Evolutionary conservation across 1,284 basidiomycete genomes (phyloP).

Genomic region (Vanrija pseudolonga): DNA sequence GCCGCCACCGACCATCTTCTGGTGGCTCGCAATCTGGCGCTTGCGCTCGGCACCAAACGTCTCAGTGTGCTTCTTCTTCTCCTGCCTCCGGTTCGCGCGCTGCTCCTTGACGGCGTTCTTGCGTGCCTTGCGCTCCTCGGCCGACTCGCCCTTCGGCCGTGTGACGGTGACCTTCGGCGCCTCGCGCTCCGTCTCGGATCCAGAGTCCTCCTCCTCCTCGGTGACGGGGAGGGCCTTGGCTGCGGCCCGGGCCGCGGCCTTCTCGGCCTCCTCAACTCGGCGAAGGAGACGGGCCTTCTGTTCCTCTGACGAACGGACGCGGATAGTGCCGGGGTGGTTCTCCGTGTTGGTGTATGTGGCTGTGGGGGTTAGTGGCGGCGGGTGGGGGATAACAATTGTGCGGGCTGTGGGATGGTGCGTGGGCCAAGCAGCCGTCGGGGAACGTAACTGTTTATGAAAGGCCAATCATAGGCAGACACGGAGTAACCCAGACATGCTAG

Average conservation of each 20-base stretch:
- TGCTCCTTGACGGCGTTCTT: conserved; percentile 85
- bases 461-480: too few relatives aligned
- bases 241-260: conserved; percentile 8
- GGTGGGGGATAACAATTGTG: too few relatives aligned
- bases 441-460: too few relatives aligned
- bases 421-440: too few relatives aligned
- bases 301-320: conserved; percentile 57
- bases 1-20: conserved; percentile 45
- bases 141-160: conserved; percentile 73
- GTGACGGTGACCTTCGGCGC: conserved; percentile 51
- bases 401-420: too few relatives aligned
- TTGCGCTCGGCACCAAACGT: conserved; percentile 71
- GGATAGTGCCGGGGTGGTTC: conserved; percentile 85
- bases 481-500: too few relatives aligned
- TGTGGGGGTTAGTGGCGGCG: conserved; percentile 38
- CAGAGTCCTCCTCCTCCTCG: conserved; percentile 47
- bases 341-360: conserved; percentile 93
- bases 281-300: conserved; percentile 24
- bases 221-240: conserved; percentile 30
- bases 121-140: conserved; percentile 80
- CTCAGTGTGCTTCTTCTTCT: conserved; percentile 77
- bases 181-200: conserved; percentile 46
- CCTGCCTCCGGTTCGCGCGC: conserved; percentile 65
- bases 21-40: conserved; percentile 59
- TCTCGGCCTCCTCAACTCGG: conserved; percentile 16